Evolutionary conservation across 2,329 filamentous ascomycete genomes (phyloP).

Genomic region (Rhinocladiella mackenziei): DNA sequence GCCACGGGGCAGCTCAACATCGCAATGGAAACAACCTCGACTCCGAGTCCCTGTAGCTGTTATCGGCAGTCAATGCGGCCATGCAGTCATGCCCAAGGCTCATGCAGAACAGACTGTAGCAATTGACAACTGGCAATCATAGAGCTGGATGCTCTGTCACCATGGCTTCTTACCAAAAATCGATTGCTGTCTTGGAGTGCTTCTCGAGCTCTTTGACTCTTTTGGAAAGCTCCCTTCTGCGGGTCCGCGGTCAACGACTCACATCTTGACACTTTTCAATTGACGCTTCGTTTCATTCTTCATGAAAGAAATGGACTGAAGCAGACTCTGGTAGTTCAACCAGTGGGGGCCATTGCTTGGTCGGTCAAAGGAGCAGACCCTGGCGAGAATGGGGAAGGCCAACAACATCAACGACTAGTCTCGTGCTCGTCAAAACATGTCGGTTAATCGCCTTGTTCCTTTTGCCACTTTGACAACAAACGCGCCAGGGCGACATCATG

Average conservation of each 20-base stretch:
- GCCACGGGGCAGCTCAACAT: neutral
- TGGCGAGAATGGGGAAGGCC: neutral
- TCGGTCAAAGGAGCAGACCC: too few species aligned
- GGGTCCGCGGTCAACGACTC: conserved; percentile 16
- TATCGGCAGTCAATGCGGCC: too few species aligned
- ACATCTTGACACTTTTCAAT: conserved; percentile 14
- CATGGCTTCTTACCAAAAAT: conserved; percentile 9
- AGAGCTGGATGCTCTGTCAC: conserved; percentile 7
- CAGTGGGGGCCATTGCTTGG: too few species aligned
- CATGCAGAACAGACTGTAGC: conserved; percentile 6
- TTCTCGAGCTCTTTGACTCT: conserved; percentile 4
- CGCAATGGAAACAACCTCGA: neutral
- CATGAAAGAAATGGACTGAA: neutral
- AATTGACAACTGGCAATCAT: conserved; percentile 3
- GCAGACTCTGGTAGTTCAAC: too few species aligned
- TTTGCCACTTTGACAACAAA: conserved; percentile 15
- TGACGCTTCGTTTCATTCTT: conserved; percentile 2
- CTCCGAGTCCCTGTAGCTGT: too few species aligned
- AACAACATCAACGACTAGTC: too few species aligned
- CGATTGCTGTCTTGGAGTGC: conserved; percentile 2
- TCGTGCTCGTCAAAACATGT: conserved; percentile 12
- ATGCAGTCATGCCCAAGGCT: neutral
- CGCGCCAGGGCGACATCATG: conserved; percentile 5
- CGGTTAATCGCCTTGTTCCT: neutral
- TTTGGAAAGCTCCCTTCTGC: conserved; percentile 3